Base-by-base conservation (phyloP, 2,329 filamentous ascomycete genomes). In the Myriosclerotinia duriaeana region DNA sequence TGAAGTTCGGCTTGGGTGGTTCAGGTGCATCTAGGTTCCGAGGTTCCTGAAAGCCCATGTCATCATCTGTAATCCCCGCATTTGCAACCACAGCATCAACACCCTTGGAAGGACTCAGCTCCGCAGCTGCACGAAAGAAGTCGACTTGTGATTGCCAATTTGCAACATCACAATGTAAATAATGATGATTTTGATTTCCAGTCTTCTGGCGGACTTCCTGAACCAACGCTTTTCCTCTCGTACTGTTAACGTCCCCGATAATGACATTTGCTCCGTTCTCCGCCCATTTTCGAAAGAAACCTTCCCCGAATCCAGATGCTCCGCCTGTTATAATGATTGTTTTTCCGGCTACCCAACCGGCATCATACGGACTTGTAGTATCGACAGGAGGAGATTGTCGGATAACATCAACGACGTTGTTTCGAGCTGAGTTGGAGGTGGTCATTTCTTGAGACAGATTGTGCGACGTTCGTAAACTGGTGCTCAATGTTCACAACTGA, bases 61-160 rank as follows among this genome's bases (percentile, higher is more conserved):
- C 61, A 42, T 74, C 74, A 48, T 82, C 80, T 53, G 81, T 79
- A 70, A 90, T 84, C 56, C 88, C 89, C 0, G 88, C 88, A 73
- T 89, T 89, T 68, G 87, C 86, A 55, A 90, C 85, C 5, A 89
- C 87, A 26, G 82, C 79, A 75, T 90, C 86, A 69, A 90, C 82
- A 15, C 82, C 81, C 20, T 82, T 81, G 61, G 83, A 80, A 0
- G 81, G 81, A 68, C 84, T 87, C 65, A 85, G 77, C 63, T 79
- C 78, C 48, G 80, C 78, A 3, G 87, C 87, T 64, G 81, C 77
- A 54, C 84, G 83, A 80, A 91, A 91, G 64, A 90, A 80, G 38
- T 81, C 78, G 55, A 87, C 84, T 73, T 90, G 88, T 7, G 83
- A 85, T 53, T 85, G 78, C 86, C 87, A 91, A 69, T 83, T 80